Evolutionary conservation across 805 yeast species (phyloP).

Genomic region (Wickerhamiella musiphila): DNA sequence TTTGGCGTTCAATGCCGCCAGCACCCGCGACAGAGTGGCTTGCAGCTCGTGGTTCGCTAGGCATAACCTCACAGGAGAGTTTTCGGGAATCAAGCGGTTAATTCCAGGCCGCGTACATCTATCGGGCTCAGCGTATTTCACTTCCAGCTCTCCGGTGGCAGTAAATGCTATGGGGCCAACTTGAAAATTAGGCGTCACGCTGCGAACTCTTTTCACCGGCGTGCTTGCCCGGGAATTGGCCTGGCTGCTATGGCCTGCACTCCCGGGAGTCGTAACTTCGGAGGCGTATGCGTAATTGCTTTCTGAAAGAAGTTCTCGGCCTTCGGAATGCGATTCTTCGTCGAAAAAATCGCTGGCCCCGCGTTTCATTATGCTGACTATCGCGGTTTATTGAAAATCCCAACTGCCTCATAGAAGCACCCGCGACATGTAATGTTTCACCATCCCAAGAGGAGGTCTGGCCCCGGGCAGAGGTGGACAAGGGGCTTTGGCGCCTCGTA

Average conservation of each 20-base stretch:
- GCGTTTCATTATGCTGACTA: not conserved
- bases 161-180: constrained; percentile 10
- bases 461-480: too few species aligned
- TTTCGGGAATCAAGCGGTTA: constrained; percentile 7
- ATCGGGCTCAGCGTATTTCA: constrained; percentile 7
- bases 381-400: not conserved
- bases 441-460: too few species aligned
- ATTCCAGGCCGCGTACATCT: constrained; percentile 13
- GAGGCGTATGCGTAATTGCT: too few species aligned
- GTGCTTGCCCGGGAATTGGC: constrained; percentile 1
- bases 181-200: constrained; percentile 7
- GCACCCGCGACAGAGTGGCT: constrained; percentile 4
- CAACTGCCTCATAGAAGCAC: too few species aligned
- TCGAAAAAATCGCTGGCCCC: constrained; percentile 4
- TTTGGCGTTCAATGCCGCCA: constrained; percentile 8
- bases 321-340: too few species aligned
- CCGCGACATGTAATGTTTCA: too few species aligned
- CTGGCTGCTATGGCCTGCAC: not conserved
- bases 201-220: constrained; percentile 8
- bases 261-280: not conserved
- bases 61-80: constrained; percentile 8
- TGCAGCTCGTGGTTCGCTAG: constrained; percentile 3
- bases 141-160: constrained; percentile 6
- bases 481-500: too few species aligned
- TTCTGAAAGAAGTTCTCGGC: too few species aligned